These are phyloP conservation scores for Trichaptum fuscoviolaceum DNA, from an alignment of 768 basidiomycete genomes.

Conservation along the genomic window DNA sequence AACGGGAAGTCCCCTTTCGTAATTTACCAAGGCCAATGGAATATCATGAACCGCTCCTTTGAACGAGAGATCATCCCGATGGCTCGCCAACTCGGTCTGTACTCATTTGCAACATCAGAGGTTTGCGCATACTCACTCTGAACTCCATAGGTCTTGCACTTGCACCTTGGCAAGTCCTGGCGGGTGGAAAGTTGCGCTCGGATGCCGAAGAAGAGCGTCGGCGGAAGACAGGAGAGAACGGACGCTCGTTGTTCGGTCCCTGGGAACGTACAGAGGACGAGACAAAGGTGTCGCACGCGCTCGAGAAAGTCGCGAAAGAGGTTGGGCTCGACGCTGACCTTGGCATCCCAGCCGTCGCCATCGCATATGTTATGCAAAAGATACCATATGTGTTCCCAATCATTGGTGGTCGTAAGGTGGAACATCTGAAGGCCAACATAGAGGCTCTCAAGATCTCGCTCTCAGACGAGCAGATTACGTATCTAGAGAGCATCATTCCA, in stretches of 20 bases:
- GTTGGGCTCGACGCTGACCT: constrained; percentile 43
- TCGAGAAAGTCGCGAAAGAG: constrained; percentile 47
- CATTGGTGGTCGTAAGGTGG: constrained; percentile 47
- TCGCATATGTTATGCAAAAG: constrained; percentile 53
- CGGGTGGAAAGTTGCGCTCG: constrained; percentile 23
- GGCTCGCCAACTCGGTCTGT: constrained; percentile 17
- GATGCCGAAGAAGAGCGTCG: constrained; percentile 19
- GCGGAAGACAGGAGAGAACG: constrained; percentile 12
- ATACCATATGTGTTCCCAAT: constrained; percentile 48
- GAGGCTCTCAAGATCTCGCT: constrained; percentile 45
- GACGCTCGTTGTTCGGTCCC: constrained; percentile 6
- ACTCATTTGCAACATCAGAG: constrained; percentile 25
- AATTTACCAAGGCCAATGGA: constrained; percentile 30
- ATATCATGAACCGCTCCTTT: constrained; percentile 22
- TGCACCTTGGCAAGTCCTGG: constrained; percentile 28
- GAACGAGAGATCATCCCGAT: constrained; percentile 34
- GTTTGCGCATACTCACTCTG: no score
- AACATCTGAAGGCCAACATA: constrained; percentile 45
- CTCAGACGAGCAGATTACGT: constrained; percentile 38
- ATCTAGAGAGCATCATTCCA: constrained; percentile 35
- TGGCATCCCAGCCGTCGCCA: constrained; percentile 45
- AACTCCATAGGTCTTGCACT: constrained; percentile 23
- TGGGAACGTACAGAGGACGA: constrained; percentile 48
- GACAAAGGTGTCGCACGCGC: constrained; percentile 33
- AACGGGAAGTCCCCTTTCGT: constrained; percentile 32